phyloP scores from a whole-genome alignment of 805 yeast species.

The Yarrowia deformans region DNA sequence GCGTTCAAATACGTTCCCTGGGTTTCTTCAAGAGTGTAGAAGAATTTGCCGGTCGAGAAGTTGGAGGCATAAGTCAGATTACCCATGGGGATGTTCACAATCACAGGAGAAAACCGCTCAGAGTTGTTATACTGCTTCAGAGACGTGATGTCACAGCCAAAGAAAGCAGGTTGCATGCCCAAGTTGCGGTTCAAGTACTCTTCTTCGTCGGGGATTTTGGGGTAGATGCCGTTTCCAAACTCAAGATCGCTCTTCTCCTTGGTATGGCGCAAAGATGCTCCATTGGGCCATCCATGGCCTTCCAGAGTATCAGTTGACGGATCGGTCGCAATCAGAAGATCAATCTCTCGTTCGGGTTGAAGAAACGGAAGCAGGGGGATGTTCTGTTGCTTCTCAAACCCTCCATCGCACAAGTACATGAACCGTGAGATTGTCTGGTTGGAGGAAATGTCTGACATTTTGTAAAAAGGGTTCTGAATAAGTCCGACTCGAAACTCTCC shows the following conservation, averaged over 20 bases:
- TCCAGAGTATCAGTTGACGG: conserved; percentile 7
- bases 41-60: conserved; percentile 17
- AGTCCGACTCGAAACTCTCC: conserved; percentile 3
- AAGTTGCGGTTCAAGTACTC: conserved; percentile 67
- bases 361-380: conserved; percentile 68
- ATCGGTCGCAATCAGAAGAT: conserved; percentile 3
- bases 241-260: conserved; percentile 56
- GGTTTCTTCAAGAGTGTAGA: conserved; percentile 10
- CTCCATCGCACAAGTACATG: conserved; percentile 66
- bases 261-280: conserved; percentile 9
- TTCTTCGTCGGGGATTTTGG: conserved; percentile 75
- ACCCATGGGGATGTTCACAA: conserved; percentile 38
- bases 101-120: not conserved
- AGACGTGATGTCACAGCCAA: conserved; percentile 73
- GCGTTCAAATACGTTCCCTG: conserved; percentile 1
- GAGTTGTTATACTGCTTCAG: conserved; percentile 17
- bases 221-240: conserved; percentile 68
- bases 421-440: conserved; percentile 5
- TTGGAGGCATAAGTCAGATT: conserved; percentile 69
- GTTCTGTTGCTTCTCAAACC: conserved; percentile 66
- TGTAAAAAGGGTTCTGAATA: conserved; percentile 7
- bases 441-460: not conserved
- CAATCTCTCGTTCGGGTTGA: conserved; percentile 53
- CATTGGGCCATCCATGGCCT: conserved; percentile 19
- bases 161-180: conserved; percentile 75